Percentiles rank a stretch among this genome's conserved stretches.
These are phyloP conservation scores for Nemania bipapillata DNA, from an alignment of 2,329 filamentous ascomycete genomes.

Conservation along the genomic window DNA sequence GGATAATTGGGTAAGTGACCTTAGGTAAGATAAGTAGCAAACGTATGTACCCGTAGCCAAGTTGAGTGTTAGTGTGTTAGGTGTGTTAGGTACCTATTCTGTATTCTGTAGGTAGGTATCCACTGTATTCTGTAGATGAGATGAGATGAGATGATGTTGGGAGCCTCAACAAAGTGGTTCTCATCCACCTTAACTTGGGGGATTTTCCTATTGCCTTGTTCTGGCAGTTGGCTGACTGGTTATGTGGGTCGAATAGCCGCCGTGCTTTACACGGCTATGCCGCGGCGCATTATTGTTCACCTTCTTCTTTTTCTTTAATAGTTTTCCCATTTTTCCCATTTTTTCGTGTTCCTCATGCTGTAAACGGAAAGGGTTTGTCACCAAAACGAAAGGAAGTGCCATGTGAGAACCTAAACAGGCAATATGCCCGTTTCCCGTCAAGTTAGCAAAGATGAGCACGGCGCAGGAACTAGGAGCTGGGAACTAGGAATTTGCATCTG, in stretches of 20 bases:
- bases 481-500: conserved; percentile 2
- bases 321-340: not conserved
- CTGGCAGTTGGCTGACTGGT: conserved; percentile 1
- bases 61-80: too few species aligned
- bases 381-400: not conserved
- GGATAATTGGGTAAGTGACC: conserved; percentile 5
- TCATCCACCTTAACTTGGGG: conserved; percentile 4
- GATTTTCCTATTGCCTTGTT: conserved; percentile 6
- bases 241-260: conserved; percentile 10
- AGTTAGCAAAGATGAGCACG: not conserved
- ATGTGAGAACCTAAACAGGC: conserved; percentile 6
- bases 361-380: conserved; percentile 9
- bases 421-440: conserved; percentile 22
- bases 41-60: not conserved
- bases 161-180: conserved; percentile 32
- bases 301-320: not conserved
- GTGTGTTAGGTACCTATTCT: too few species aligned
- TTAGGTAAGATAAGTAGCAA: not conserved
- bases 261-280: not conserved
- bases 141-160: conserved; percentile 10
- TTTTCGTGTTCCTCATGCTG: not conserved
- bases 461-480: conserved; percentile 1
- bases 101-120: conserved; percentile 9
- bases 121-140: too few species aligned
- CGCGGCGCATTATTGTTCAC: conserved; percentile 4